Conservation (phyloP, 768 basidiomycete species). For the Amanita inopinata region DNA sequence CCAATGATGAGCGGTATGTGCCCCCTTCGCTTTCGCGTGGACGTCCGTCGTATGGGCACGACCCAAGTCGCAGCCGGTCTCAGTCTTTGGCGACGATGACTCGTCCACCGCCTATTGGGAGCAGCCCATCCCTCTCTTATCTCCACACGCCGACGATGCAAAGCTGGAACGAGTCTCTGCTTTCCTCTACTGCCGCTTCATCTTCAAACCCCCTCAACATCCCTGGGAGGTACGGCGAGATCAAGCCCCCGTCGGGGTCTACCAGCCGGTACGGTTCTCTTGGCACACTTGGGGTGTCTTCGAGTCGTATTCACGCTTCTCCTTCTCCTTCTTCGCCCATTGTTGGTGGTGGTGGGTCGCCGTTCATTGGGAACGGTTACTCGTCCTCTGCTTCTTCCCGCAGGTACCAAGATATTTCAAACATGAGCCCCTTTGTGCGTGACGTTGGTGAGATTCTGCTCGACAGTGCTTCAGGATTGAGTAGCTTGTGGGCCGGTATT, state of each 20-base stretch:
- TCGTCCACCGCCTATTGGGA: slow-evolving; percentile 30
- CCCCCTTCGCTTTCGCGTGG: slow-evolving; percentile 41
- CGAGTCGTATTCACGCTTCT: slow-evolving; percentile 38
- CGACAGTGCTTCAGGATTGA: slow-evolving; percentile 63
- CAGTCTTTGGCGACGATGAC: slow-evolving; percentile 62
- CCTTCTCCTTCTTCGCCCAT: slow-evolving; percentile 37
- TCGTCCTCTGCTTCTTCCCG: slow-evolving; percentile 22
- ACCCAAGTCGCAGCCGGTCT: slow-evolving; percentile 64
- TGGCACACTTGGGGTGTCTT: slow-evolving; percentile 45
- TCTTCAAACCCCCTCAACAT: slow-evolving; percentile 44
- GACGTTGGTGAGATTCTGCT: slow-evolving; percentile 72
- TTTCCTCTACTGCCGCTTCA: slow-evolving; percentile 19
- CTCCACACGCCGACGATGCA: slow-evolving; percentile 34
- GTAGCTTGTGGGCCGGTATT: slow-evolving; percentile 71
- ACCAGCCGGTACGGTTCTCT: slow-evolving; percentile 56
- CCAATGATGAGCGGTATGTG: slow-evolving; percentile 48
- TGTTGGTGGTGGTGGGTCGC: slow-evolving; percentile 18
- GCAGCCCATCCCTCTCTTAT: slow-evolving; percentile 40
- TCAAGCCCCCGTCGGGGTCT: slow-evolving; percentile 41
- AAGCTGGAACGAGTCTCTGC: slow-evolving; percentile 51
- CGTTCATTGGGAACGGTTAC: slow-evolving; percentile 27
- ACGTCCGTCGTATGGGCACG: slow-evolving; percentile 44
- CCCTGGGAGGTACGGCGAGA: slow-evolving; percentile 47
- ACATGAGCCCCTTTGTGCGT: slow-evolving; percentile 80
- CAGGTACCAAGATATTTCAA: slow-evolving; percentile 48